phyloP scores from a whole-genome alignment of 768 basidiomycete species.

The Lentinula guzmanii region DNA sequence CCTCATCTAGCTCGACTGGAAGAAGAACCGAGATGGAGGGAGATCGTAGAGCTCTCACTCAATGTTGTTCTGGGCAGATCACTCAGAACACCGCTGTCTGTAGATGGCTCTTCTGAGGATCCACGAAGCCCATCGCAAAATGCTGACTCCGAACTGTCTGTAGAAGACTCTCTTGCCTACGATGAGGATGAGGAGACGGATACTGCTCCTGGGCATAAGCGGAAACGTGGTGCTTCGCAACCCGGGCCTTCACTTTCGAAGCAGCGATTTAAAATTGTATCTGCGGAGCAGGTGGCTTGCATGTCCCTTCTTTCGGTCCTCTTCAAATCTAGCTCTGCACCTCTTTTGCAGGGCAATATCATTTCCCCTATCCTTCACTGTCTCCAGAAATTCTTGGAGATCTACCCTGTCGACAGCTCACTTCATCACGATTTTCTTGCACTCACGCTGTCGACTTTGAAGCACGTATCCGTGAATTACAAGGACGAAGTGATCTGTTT shows the following conservation, averaged over 20 bases:
- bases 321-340: slow-evolving; percentile 52
- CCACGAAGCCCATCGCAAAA: neutral
- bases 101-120: slow-evolving; percentile 15
- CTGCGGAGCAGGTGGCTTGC: slow-evolving; percentile 65
- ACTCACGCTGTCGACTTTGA: slow-evolving; percentile 63
- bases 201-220: slow-evolving; percentile 15
- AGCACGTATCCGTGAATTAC: slow-evolving; percentile 74
- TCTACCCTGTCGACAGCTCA: slow-evolving; percentile 69
- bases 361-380: slow-evolving; percentile 47
- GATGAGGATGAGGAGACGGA: slow-evolving; percentile 16
- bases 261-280: neutral
- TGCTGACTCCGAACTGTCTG: slow-evolving; percentile 28
- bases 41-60: slow-evolving; percentile 65
- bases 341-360: slow-evolving; percentile 37
- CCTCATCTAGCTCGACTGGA: slow-evolving; percentile 80
- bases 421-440: slow-evolving; percentile 72
- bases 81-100: slow-evolving; percentile 25
- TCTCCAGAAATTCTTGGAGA: slow-evolving; percentile 55
- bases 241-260: neutral
- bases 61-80: slow-evolving; percentile 69
- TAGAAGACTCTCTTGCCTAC: slow-evolving; percentile 15
- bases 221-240: slow-evolving; percentile 15
- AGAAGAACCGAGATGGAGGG: slow-evolving; percentile 49
- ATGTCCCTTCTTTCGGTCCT: slow-evolving; percentile 57
- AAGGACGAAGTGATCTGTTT: slow-evolving; percentile 52